A percentile compares a stretch with the other conserved stretches of the same genome.
Evolutionary conservation across 2,329 filamentous ascomycete genomes (phyloP).

Genomic region (Calonectria leucothoes): DNA sequence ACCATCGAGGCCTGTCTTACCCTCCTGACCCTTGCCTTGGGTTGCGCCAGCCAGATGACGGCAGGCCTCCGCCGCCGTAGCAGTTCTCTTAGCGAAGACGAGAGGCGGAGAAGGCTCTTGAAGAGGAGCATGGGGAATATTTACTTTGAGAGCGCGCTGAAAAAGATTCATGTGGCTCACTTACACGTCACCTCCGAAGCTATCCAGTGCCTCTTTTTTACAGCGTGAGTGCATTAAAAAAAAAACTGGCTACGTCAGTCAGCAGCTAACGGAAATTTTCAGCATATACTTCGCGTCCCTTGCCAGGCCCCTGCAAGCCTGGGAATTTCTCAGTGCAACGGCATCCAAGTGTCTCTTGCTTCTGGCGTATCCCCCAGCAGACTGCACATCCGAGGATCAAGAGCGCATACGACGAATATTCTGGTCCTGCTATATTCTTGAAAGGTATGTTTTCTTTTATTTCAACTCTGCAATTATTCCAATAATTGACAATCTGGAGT

Average conservation of each 20-base stretch:
- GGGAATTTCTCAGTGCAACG: constrained; percentile 62
- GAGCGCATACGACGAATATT: constrained; percentile 64
- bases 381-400: constrained; percentile 52
- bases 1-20: constrained; percentile 55
- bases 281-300: constrained; percentile 62
- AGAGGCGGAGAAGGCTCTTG: constrained; percentile 44
- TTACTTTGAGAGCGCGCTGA: constrained; percentile 60
- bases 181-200: constrained; percentile 58
- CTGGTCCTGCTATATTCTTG: constrained; percentile 66
- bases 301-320: constrained; percentile 62
- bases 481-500: constrained; percentile 38
- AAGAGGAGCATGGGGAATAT: constrained; percentile 52
- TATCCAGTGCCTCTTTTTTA: constrained; percentile 62
- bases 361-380: constrained; percentile 54
- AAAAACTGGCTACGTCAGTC: no score
- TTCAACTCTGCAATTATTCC: accelerated
- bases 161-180: constrained; percentile 58
- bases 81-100: constrained; percentile 33
- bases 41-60: constrained; percentile 57
- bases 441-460: constrained; percentile 57
- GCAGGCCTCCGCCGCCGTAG: constrained; percentile 39
- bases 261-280: accelerated
- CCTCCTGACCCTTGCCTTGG: constrained; percentile 59
- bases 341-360: constrained; percentile 63
- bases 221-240: constrained; percentile 57